Conservation (phyloP, 371 early-diverging fungal genomes). For the Zychaea mexicana region DNA sequence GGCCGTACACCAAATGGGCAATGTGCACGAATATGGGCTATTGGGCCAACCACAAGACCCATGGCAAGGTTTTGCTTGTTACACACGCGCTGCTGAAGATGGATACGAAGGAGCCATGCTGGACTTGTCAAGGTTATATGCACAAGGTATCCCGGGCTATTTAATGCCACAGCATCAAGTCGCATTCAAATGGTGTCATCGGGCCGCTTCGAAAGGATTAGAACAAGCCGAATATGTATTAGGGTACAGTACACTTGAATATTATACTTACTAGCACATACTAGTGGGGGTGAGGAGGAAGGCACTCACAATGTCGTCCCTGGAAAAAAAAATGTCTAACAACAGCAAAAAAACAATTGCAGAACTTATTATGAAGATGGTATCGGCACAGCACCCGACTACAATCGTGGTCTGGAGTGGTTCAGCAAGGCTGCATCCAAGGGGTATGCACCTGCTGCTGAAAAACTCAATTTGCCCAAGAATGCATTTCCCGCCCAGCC, state of each 20-base stretch:
- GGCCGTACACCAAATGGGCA: conserved; percentile 23
- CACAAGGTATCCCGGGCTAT: conserved; percentile 18
- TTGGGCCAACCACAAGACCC: conserved; percentile 15
- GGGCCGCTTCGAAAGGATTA: conserved; percentile 23
- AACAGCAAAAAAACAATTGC: background rate
- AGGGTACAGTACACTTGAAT: conserved; percentile 13
- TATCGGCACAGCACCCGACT: conserved; percentile 29
- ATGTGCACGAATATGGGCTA: conserved; percentile 18
- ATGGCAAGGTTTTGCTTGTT: conserved; percentile 13
- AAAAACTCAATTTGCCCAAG: conserved; percentile 30
- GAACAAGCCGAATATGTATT: conserved; percentile 24
- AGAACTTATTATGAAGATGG: conserved; percentile 48
- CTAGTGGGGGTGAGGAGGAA: no score
- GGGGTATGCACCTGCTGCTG: conserved; percentile 30
- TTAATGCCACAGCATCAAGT: conserved; percentile 14
- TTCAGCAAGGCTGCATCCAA: conserved; percentile 41
- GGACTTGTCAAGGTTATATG: conserved; percentile 16
- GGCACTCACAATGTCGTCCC: no score
- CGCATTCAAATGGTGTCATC: conserved; percentile 33
- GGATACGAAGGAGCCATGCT: conserved; percentile 24
- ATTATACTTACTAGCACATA: no score
- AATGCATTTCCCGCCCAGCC: background rate
- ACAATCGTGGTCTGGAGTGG: conserved; percentile 30
- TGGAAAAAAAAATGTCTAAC: background rate
- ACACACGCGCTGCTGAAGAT: conserved; percentile 22